Percentiles rank a stretch among this genome's conserved stretches.
Conservation (phyloP, 225 moss, liverwort and hornwort species). For the Polytrichum commune region DNA sequence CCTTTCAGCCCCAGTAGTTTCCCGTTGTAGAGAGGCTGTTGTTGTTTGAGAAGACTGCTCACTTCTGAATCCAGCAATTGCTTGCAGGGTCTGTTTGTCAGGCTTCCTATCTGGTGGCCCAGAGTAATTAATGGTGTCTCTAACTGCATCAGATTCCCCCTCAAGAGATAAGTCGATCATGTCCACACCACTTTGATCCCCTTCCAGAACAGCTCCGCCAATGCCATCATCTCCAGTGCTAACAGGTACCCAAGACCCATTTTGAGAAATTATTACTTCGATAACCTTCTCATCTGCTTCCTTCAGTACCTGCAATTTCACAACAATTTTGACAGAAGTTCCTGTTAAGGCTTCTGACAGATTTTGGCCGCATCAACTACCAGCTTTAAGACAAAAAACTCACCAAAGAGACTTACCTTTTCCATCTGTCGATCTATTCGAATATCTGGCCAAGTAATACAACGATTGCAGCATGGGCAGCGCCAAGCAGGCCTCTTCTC, state of each 20-base stretch:
- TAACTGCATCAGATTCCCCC: conserved; percentile 9
- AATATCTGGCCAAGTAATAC: conserved; percentile 65
- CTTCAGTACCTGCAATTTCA: conserved; percentile 60
- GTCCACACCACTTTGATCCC: conserved; percentile 12
- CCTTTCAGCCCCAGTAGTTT: conserved; percentile 1
- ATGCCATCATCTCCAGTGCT: conserved; percentile 22
- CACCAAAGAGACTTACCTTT: conserved; percentile 36
- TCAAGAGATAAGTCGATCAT: conserved; percentile 53
- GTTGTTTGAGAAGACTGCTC: conserved; percentile 8
- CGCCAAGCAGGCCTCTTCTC: conserved; percentile 91
- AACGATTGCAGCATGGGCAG: conserved; percentile 85
- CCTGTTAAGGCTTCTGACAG: conserved; percentile 1
- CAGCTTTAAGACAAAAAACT: not conserved
- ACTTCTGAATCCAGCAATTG: conserved; percentile 14
- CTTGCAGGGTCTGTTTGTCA: conserved; percentile 31
- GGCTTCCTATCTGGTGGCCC: conserved; percentile 44
- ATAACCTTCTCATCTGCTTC: conserved; percentile 59
- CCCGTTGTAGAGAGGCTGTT: conserved; percentile 5
- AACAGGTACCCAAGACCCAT: conserved; percentile 72
- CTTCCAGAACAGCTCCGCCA: conserved; percentile 24
- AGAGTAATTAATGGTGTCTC: conserved; percentile 11
- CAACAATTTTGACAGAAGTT: conserved; percentile 15
- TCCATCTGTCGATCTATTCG: conserved; percentile 81
- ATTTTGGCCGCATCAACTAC: not conserved
- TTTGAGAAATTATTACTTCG: conserved; percentile 70